Base-by-base conservation (phyloP, 257 asterid species). In the Forsythia suspensa region DNA sequence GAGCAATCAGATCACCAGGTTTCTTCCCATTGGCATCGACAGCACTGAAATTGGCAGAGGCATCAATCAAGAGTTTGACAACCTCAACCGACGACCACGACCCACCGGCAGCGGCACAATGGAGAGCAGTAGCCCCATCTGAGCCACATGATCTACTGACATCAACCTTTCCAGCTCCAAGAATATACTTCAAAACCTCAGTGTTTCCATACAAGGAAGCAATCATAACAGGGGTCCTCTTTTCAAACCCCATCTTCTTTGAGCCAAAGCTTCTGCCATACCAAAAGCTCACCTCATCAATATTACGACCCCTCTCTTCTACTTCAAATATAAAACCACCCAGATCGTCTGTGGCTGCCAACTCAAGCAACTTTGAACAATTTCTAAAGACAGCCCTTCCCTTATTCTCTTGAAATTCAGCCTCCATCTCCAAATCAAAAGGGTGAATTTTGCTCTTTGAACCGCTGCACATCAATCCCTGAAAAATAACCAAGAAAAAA, bases 71-170 rank as follows among this genome's bases (percentile, higher is more conserved):
- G 82, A 92, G 82, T 84, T 83, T 80, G 46, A 88, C 89, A 38
- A 76, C 88, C 83, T 94, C 94, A 0, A 89, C 81, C 0, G 95
- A 85, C 0, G 86, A 70, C 80, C 84, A 86, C 1, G 90, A 86
- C 4, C 95, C 97, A 34, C 97, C 97, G 8, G 96, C 91, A 0
- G 92, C 91, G 4, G 95, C 96, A 75, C 98, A 94, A 80, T 94
- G 98, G 29, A 94, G 97, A 11, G 97, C 87, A 18, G 98, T 94
- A 43, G 90, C 94, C 4, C 96, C 90, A 75, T 94, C 98, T 0
- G 90, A 88, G 59, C 95, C 97, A 61, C 91, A 86, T 1, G 98
- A 90, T 72, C 84, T 77, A 70, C 90, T 94, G 68, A 91, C 91
- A 80, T 94, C 97, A 72, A 87, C 87, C 75, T 84, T 86, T 0